These are phyloP conservation scores for Coemansia biformis DNA, from an alignment of 192 early-diverging fungal genomes.

Conservation along the genomic window DNA sequence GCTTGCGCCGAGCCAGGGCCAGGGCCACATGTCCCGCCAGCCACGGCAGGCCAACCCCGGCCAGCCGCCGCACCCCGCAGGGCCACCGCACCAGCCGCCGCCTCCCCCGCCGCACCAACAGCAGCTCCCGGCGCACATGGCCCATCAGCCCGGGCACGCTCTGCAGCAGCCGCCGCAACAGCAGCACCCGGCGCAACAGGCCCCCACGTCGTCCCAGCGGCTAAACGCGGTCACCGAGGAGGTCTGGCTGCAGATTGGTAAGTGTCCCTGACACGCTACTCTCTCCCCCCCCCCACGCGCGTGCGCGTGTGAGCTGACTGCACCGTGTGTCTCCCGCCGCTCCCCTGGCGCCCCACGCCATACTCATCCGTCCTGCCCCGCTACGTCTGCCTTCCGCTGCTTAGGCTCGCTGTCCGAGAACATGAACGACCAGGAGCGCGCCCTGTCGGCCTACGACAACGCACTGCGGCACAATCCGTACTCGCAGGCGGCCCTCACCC, in stretches of 20 bases:
- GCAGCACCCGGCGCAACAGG: slow-evolving; percentile 16
- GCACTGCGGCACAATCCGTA: slow-evolving; percentile 94
- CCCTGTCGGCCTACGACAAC: slow-evolving; percentile 77
- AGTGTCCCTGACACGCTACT: neutral
- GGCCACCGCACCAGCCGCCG: slow-evolving; percentile 15
- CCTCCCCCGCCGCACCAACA: slow-evolving; percentile 9
- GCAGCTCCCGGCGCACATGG: slow-evolving; percentile 2
- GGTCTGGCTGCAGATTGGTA: slow-evolving; percentile 48
- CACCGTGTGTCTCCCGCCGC: too few species aligned
- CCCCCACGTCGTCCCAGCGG: slow-evolving; percentile 28
- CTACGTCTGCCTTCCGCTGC: too few species aligned
- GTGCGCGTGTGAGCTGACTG: too few species aligned
- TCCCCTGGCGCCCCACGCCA: too few species aligned
- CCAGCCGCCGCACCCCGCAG: slow-evolving; percentile 13
- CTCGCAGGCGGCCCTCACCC: slow-evolving; percentile 72
- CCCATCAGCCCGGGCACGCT: too few species aligned
- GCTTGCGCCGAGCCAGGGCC: slow-evolving; percentile 21
- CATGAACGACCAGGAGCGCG: slow-evolving; percentile 78
- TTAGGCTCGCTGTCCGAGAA: slow-evolving; percentile 63
- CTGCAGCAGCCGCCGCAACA: slow-evolving; percentile 9
- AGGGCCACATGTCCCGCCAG: slow-evolving; percentile 23
- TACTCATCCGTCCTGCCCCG: too few species aligned
- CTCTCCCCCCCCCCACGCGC: too few species aligned
- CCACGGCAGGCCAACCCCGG: slow-evolving; percentile 19
- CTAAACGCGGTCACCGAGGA: slow-evolving; percentile 41